Evolutionary conservation across 768 basidiomycete genomes (phyloP).

Genomic region (Termitomyces sp.): DNA sequence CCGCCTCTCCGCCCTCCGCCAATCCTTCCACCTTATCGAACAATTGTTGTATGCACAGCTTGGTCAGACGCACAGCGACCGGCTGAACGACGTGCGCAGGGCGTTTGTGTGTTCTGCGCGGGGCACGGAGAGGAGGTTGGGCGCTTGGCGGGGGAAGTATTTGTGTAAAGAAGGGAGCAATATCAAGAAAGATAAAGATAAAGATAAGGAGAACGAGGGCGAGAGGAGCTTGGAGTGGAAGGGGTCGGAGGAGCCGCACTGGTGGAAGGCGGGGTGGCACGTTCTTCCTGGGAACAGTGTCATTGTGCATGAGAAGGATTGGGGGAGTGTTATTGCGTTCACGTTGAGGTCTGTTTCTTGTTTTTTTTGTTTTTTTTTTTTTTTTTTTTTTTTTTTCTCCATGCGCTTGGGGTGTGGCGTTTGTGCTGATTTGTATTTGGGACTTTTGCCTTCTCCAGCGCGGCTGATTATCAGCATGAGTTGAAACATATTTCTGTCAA

Average conservation of each 20-base stretch:
- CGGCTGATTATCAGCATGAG: conserved; percentile 53
- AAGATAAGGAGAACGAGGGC: not conserved
- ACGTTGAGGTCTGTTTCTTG: conserved; percentile 50
- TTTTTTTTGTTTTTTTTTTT: no score
- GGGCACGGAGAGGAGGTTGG: conserved; percentile 48
- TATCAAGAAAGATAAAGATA: not conserved
- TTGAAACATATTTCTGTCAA: conserved; percentile 31
- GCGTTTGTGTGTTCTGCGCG: conserved; percentile 47
- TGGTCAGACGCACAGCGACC: conserved; percentile 33
- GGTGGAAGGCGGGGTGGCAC: conserved; percentile 61
- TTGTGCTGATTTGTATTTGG: no score
- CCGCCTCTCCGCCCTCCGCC: conserved; percentile 40
- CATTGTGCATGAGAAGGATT: conserved; percentile 64
- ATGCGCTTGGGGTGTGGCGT: no score
- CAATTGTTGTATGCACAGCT: conserved; percentile 55
- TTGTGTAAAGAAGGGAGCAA: conserved; percentile 16
- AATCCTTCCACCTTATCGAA: conserved; percentile 54
- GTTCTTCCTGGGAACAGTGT: conserved; percentile 62
- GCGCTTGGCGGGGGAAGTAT: conserved; percentile 66
- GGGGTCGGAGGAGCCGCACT: conserved; percentile 42
- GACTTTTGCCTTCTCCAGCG: conserved; percentile 33
- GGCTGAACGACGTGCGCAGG: conserved; percentile 60
- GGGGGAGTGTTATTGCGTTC: conserved; percentile 77
- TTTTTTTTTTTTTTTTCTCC: no score
- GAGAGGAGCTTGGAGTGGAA: conserved; percentile 18